phyloP scores from a whole-genome alignment of 305 asterid species.

The Rubia tinctorum region DNA sequence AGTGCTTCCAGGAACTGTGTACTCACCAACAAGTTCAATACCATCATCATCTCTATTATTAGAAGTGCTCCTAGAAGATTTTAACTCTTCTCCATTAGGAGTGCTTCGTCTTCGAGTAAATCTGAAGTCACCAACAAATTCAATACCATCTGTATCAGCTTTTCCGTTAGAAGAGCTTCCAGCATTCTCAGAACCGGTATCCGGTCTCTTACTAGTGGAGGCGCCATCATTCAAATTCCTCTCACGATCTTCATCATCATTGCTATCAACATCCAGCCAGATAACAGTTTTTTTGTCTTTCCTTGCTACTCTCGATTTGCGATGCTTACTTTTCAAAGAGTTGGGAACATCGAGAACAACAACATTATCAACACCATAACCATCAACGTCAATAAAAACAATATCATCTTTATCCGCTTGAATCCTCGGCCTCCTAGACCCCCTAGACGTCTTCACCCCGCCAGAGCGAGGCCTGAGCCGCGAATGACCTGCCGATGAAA shows the following conservation, averaged over 20 bases:
- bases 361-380: conserved; percentile 41
- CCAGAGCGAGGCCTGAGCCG: conserved; percentile 43
- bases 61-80: background rate
- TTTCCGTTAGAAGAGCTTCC: conserved; percentile 24
- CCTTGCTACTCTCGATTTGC: conserved; percentile 27
- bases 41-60: background rate
- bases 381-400: conserved; percentile 65
- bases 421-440: conserved; percentile 50
- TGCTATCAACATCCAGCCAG: conserved; percentile 76
- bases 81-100: too few species aligned
- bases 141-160: background rate
- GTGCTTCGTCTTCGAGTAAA: background rate
- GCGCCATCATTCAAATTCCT: conserved; percentile 27
- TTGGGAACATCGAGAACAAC: conserved; percentile 67
- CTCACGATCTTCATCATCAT: conserved; percentile 45
- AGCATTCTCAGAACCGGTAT: conserved; percentile 20
- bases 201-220: conserved; percentile 40
- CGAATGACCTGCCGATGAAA: conserved; percentile 39
- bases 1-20: background rate
- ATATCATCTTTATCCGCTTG: conserved; percentile 37
- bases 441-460: conserved; percentile 44
- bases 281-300: conserved; percentile 51
- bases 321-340: conserved; percentile 30
- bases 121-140: too few species aligned
- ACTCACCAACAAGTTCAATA: background rate